Base-by-base conservation (phyloP, 2,329 filamentous ascomycete genomes). In the Dactylellina parvicollis region DNA sequence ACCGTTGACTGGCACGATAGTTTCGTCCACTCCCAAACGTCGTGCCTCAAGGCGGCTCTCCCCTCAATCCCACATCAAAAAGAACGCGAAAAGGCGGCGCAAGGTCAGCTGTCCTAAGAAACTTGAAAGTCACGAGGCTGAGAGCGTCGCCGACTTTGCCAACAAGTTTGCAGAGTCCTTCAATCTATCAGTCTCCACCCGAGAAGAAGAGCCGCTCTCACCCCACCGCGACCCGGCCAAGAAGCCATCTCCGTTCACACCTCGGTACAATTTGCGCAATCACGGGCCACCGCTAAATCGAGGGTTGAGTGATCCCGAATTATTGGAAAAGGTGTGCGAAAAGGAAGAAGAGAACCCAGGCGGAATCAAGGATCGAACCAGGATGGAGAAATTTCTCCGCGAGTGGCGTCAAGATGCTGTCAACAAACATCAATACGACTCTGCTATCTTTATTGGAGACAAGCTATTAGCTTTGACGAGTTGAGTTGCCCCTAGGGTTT, bases 381-480 rank as follows among this genome's bases (percentile, higher is more conserved):
- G 24, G 34, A 98, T 99, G 95, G 92, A 98, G 84, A 89, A 88
- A 79, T 97, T 94, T 82, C 86, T 99, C 79, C 90, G 93, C 80
- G 90, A 91, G 79, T 99, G 95, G 95, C 88, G 93, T 80, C 92
- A 96, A 82, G 92, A 97, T 84, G 93, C 94, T 80, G 85, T 96
- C 79, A 94, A 96, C 82, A 95, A 96, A 81, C 92, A 95, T 76
- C 95, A 99, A 80, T 93, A 97, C 81, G 94, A 98, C 76, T 92
- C 94, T 32, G 95, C 95, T 79, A 94, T 98, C 78, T 98, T 96
- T 80, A 92, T 98, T 76, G 95, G 92, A 75, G 95, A 99, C 85
- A 99, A 99, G 84, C 85, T 99, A 77, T 86, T 98, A 67, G 95
- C 95, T 67, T 84, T 99, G 79, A 98, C 94, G 36, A 92, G 94